phyloP scores from a whole-genome alignment of 345 rosid genomes.

The Eucalyptus camaldulensis region DNA sequence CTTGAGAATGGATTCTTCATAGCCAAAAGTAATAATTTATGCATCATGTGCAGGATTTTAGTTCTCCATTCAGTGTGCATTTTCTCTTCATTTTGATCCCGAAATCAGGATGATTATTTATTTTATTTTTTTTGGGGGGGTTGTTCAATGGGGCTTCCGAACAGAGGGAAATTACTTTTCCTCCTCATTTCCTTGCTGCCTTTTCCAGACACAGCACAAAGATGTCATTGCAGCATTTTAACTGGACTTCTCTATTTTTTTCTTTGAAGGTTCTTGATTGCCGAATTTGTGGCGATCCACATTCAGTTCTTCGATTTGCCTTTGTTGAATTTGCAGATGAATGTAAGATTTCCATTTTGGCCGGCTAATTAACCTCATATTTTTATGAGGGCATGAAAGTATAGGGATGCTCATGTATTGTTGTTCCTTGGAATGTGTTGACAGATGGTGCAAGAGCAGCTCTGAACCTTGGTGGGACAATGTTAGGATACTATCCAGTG shows the following conservation, averaged over 20 bases:
- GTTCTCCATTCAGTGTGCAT: neutral
- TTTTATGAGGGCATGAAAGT: neutral
- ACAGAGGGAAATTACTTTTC: neutral
- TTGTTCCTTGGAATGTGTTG: neutral
- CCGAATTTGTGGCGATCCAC: conserved; percentile 91
- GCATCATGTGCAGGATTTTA: neutral
- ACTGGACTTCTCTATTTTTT: neutral
- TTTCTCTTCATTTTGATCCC: neutral
- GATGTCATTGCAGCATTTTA: neutral
- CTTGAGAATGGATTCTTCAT: neutral
- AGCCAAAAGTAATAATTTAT: neutral
- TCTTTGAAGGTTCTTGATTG: conserved; percentile 82
- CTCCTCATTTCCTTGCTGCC: neutral
- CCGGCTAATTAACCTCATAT: neutral
- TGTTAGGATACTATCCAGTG: conserved; percentile 82
- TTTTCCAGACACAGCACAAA: neutral
- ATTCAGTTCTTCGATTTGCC: conserved; percentile 92
- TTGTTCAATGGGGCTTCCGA: neutral
- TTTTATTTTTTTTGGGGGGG: neutral
- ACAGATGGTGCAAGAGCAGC: conserved; percentile 76
- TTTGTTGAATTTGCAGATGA: conserved; percentile 89
- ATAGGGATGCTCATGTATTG: neutral
- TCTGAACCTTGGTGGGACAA: conserved; percentile 68
- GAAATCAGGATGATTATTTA: neutral
- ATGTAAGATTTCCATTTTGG: conserved; percentile 27